Evolutionary conservation across 2,329 filamentous ascomycete genomes (phyloP).

Genomic region (Fusarium cyanostomum): DNA sequence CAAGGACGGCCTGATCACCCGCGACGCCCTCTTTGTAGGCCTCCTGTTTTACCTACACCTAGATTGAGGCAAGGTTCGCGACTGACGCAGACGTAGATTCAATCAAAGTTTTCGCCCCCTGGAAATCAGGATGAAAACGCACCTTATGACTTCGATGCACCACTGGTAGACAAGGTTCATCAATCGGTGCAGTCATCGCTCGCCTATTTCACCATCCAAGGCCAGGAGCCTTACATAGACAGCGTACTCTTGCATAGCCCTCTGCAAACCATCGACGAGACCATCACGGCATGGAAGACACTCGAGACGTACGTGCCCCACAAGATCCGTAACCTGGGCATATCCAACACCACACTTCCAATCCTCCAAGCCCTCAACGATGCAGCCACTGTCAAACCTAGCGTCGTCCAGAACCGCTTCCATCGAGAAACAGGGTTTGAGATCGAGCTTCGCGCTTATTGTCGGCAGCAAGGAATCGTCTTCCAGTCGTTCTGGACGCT

Average conservation of each 20-base stretch:
- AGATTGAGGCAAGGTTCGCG: not conserved
- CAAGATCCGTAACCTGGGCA: slow-evolving; percentile 72
- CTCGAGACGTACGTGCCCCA: slow-evolving; percentile 74
- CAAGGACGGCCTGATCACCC: slow-evolving; percentile 63
- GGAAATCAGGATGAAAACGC: slow-evolving; percentile 68
- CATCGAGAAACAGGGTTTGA: slow-evolving; percentile 69
- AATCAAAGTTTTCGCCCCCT: slow-evolving; percentile 83
- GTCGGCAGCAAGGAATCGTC: slow-evolving; percentile 51
- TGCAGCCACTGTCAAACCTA: slow-evolving; percentile 53
- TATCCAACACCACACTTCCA: slow-evolving; percentile 75
- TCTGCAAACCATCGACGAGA: slow-evolving; percentile 54
- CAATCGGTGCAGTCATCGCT: slow-evolving; percentile 75
- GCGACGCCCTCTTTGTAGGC: slow-evolving; percentile 70
- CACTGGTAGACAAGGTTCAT: slow-evolving; percentile 71
- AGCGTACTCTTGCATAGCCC: slow-evolving; percentile 78
- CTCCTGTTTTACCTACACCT: not conserved
- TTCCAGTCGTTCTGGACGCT: slow-evolving; percentile 67
- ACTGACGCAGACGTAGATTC: slow-evolving; percentile 59
- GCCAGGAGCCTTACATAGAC: slow-evolving; percentile 66
- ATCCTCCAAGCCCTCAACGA: slow-evolving; percentile 64
- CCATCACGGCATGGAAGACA: slow-evolving; percentile 71
- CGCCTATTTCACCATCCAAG: slow-evolving; percentile 63
- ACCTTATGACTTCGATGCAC: slow-evolving; percentile 68
- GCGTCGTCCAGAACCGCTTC: slow-evolving; percentile 82
- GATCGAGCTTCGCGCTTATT: slow-evolving; percentile 63